These are phyloP conservation scores for Debaryomyces hansenii DNA, from an alignment of 805 yeast species.

Conservation along the genomic window DNA sequence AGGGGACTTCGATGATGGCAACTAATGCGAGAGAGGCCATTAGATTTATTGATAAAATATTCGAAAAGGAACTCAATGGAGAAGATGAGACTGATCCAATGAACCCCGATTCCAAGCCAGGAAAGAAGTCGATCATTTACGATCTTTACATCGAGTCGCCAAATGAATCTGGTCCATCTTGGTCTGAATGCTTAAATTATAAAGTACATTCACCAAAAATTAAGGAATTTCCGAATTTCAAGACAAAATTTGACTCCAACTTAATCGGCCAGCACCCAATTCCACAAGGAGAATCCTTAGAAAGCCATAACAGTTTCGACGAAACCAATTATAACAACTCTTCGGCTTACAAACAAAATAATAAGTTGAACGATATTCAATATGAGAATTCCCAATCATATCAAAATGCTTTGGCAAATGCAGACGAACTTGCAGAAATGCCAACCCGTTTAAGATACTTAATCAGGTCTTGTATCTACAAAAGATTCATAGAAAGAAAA, in stretches of 20 bases:
- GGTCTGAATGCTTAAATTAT: constrained; percentile 49
- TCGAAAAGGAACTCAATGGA: constrained; percentile 21
- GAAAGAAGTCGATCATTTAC: constrained; percentile 6
- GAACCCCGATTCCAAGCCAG: constrained; percentile 2
- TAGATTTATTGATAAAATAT: constrained; percentile 53
- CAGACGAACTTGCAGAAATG: constrained; percentile 39
- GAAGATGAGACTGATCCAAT: constrained; percentile 8
- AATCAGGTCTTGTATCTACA: constrained; percentile 58
- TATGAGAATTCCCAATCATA: constrained; percentile 28
- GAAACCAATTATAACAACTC: constrained; percentile 2
- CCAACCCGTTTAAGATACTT: constrained; percentile 56
- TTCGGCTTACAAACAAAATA: constrained; percentile 3
- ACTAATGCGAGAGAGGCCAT: constrained; percentile 67
- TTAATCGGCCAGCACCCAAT: constrained; percentile 17
- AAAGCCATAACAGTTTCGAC: background rate
- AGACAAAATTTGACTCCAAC: constrained; percentile 33
- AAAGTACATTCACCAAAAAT: constrained; percentile 46
- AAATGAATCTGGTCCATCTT: constrained; percentile 47
- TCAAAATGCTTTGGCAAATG: constrained; percentile 21
- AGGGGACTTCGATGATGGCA: constrained; percentile 55
- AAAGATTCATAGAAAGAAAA: constrained; percentile 42
- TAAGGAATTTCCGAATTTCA: constrained; percentile 50
- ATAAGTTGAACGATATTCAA: constrained; percentile 22
- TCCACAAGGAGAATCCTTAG: background rate
- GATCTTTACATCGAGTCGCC: constrained; percentile 38